Evolutionary conservation across 805 yeast genomes (phyloP), one percentile per base, ranked within the genome.

Genomic region (Yarrowia divulgata): DNA sequence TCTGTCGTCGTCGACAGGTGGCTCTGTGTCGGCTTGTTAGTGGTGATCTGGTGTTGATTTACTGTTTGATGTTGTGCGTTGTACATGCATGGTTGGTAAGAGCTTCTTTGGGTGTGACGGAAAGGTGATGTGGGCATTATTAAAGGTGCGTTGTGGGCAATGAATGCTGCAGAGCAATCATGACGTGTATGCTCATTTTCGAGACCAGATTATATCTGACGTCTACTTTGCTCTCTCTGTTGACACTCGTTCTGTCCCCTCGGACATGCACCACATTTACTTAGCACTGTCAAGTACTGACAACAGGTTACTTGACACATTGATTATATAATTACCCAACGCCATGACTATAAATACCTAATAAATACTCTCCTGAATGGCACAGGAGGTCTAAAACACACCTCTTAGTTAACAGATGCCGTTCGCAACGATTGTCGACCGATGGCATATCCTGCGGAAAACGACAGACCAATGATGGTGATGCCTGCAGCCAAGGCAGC

Each of bases 391-490:
- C 37, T 23, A 8, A 23, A 23, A 23, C 29, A 23, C 16, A 7
- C 18, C 43, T 6, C 14, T 40, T 14, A 60, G 42, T 60, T 60
- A 1, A 60, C 66, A 13, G 66, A 60, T 4, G 66, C 66, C 6
- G 66, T 60, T 5, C 66, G 42, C 42, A 60, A 14, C 18, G 66
- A 60, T 43, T 60, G 66, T 45, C 70, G 60, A 18, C 74, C 74
- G 32, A 73, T 40, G 14, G 73, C 73, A 67, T 71, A 73, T 34
- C 74, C 74, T 0, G 74, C 74, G n/a, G 72, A 57, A 57, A 73
- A 73, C 45, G 72, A 70, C 57, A 73, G 62, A 1, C 73, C 73
- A 1, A 72, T 71, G 8, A 71, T 46, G 19, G 73, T 70, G 32
- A 71, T 70, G 14, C 73, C 72, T 1, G 73, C 66, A 14, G 66